phyloP scores from a whole-genome alignment of 179 eudicot genomes.

The Camellia oleifera region DNA sequence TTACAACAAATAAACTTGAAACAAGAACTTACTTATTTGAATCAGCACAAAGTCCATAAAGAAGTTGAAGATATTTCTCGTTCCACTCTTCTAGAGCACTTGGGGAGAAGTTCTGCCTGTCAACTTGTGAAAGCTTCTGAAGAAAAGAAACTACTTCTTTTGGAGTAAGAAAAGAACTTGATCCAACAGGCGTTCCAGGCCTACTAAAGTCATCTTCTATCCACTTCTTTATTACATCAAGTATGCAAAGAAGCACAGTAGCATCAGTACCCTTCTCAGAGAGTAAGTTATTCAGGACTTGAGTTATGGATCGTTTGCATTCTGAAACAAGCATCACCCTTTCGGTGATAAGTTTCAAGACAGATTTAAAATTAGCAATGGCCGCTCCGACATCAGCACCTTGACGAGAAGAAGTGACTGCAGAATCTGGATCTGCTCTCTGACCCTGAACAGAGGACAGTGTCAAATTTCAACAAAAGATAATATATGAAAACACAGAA shows the following conservation, averaged over 20 bases:
- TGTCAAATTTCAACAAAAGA: not conserved
- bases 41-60: slow-evolving; percentile 93
- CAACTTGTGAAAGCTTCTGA: slow-evolving; percentile 96
- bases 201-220: slow-evolving; percentile 78
- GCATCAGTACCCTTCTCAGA: slow-evolving; percentile 92
- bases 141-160: slow-evolving; percentile 89
- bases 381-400: slow-evolving; percentile 80
- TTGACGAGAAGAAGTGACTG: slow-evolving; percentile 86
- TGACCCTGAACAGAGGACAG: slow-evolving; percentile 55
- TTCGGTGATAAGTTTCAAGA: slow-evolving; percentile 80
- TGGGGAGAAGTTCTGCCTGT: slow-evolving; percentile 66
- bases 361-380: slow-evolving; percentile 74
- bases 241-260: slow-evolving; percentile 86
- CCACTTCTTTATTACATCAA: slow-evolving; percentile 90
- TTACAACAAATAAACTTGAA: not conserved
- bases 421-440: slow-evolving; percentile 80
- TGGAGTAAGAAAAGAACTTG: slow-evolving; percentile 60
- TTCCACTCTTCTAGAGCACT: slow-evolving; percentile 87
- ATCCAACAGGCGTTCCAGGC: slow-evolving; percentile 51
- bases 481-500: not conserved
- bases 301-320: slow-evolving; percentile 74
- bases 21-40: slow-evolving; percentile 62
- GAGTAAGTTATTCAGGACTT: slow-evolving; percentile 68
- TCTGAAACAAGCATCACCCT: slow-evolving; percentile 87
- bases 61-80: slow-evolving; percentile 73